These are phyloP conservation scores for Colletotrichum lindemuthianum DNA, from an alignment of 2,329 filamentous ascomycete species.

Conservation along the genomic window DNA sequence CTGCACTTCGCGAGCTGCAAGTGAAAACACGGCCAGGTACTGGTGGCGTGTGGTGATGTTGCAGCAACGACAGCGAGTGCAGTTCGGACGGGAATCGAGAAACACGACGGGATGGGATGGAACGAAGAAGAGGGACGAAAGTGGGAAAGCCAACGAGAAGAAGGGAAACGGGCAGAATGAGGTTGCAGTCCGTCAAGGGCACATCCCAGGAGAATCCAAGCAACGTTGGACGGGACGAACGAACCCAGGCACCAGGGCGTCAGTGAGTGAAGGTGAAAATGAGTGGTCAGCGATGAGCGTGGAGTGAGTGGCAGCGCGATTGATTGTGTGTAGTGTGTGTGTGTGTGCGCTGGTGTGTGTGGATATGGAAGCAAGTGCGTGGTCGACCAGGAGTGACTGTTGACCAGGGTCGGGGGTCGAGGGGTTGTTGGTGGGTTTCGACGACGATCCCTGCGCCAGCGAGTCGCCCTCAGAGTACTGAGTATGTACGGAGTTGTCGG, in stretches of 20 bases:
- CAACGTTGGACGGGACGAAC: constrained; percentile 8
- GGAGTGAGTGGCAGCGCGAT: background rate
- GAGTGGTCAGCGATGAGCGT: background rate
- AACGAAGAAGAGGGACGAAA: constrained; percentile 18
- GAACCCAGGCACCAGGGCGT: background rate
- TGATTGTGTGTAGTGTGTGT: background rate
- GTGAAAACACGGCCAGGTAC: no score
- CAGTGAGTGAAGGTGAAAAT: background rate
- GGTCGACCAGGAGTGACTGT: background rate
- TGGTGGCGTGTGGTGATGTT: background rate
- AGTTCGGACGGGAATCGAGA: constrained; percentile 25
- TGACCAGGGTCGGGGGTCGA: constrained; percentile 3
- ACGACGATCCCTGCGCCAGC: constrained; percentile 7
- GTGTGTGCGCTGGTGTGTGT: background rate
- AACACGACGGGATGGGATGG: constrained; percentile 9
- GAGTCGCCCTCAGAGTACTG: background rate
- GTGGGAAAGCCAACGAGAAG: constrained; percentile 31
- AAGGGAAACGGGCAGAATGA: constrained; percentile 22
- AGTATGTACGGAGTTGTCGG: no score
- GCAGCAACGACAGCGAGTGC: constrained; percentile 17
- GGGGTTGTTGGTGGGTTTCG: constrained; percentile 1
- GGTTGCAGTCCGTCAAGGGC: constrained; percentile 21
- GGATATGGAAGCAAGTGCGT: background rate
- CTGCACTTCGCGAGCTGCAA: constrained; percentile 24
- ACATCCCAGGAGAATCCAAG: constrained; percentile 12